phyloP scores from a whole-genome alignment of 164 flowering plant genomes.

The Umbilicus rupestris region DNA sequence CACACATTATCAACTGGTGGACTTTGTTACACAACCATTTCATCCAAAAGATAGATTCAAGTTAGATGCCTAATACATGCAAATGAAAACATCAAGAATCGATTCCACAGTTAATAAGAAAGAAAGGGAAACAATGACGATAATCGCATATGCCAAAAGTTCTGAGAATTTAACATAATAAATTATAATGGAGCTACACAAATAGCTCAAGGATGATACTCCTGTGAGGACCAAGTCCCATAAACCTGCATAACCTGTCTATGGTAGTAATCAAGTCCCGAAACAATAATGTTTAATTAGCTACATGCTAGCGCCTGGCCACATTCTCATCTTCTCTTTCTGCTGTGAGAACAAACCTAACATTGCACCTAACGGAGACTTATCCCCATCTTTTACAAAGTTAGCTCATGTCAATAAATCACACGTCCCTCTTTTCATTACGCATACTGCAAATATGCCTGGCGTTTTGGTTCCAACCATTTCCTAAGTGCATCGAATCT shows the following conservation, averaged over 20 bases:
- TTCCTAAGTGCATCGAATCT: background rate
- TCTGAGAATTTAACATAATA: background rate
- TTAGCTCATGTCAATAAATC: background rate
- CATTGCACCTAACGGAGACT: constrained; percentile 1
- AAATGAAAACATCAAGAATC: background rate
- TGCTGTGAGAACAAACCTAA: constrained; percentile 4
- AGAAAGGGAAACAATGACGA: background rate
- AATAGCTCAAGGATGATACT: background rate
- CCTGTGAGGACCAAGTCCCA: background rate
- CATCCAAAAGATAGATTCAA: background rate
- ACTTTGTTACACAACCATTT: constrained; percentile 1
- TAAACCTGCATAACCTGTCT: background rate
- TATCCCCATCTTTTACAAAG: background rate
- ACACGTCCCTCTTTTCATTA: background rate
- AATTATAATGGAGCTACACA: background rate
- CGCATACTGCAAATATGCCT: background rate
- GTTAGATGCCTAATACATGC: background rate
- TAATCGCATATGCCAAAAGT: background rate
- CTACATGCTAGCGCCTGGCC: background rate
- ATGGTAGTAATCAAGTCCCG: background rate
- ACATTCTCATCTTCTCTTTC: background rate
- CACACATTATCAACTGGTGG: constrained; percentile 5
- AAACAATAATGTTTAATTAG: background rate
- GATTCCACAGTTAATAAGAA: background rate
- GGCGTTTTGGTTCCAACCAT: background rate